Evolutionary conservation across 1,284 basidiomycete genomes (phyloP), one percentile per base, ranked within the genome.

Genomic region (Volvariella volvacea): DNA sequence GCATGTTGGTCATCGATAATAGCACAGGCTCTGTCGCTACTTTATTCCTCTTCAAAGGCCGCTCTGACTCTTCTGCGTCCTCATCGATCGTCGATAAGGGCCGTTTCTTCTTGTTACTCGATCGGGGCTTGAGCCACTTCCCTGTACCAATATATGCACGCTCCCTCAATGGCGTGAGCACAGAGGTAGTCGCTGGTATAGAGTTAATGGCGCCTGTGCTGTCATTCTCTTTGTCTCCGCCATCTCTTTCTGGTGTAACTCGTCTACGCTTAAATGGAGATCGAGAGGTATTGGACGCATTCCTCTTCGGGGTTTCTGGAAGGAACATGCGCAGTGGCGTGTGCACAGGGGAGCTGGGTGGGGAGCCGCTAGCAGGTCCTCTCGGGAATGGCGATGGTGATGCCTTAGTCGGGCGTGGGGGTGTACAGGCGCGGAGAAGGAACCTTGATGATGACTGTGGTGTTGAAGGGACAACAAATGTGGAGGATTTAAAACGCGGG

Each of bases 161-260:
- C 12, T 28, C 25, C 25, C 12, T 28, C 25, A 28, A 12, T 28
- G 25, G 25, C 12, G 25, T 28, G 12, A 28, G 25, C 12, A 28
- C 25, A 6, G 25, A 12, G n/a, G n/a, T n/a, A 28, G 25, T 12
- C 25, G 6, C 25, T 6, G 25, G 6, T 28, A 28, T 28, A 6
- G 25, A 28, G 25, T n/a, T n/a, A n/a, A 28, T 12, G 25, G 25
- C 6, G 12, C 12, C 12, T 28, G 25, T 28, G 6, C 25, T 6
- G 12, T 28, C 12, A 48, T 77, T 77, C 53, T 76, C 75, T 56
- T 77, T 78, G 57, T 76, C 52, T 4, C 51, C 52, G 8, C 49
- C 48, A 15, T 44, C 6, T 16, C 19, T n/a, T n/a, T n/a, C 19
- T 20, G 14, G 7, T 20, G 34, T 36, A 20, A 36, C 53, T 7